Evolutionary conservation across 2,329 filamentous ascomycete genomes (phyloP).

Genomic region (Pseudogymnoascus sp.): DNA sequence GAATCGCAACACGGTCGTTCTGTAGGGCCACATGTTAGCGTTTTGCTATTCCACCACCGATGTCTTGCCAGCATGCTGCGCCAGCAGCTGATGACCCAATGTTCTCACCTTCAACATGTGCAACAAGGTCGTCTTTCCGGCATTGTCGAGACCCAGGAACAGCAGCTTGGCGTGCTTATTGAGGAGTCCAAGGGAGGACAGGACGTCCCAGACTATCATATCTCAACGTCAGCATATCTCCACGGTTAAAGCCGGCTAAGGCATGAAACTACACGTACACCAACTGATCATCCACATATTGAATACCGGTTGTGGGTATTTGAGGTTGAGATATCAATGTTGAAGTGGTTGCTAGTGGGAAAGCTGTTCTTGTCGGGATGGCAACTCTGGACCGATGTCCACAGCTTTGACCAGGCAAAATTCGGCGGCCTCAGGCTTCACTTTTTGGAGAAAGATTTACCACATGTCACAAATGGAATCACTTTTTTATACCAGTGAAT

Average conservation of each 20-base stretch:
- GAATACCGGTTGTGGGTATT: constrained; percentile 6
- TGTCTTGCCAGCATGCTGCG: neutral
- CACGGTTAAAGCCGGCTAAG: neutral
- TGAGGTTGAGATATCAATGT: constrained; percentile 9
- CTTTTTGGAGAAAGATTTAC: neutral
- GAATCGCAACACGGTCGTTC: constrained; percentile 88
- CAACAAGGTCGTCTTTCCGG: constrained; percentile 85
- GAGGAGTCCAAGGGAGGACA: constrained; percentile 75
- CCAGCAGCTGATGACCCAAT: constrained; percentile 11
- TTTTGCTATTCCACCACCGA: neutral
- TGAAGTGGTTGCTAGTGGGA: constrained; percentile 5
- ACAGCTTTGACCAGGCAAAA: constrained; percentile 5
- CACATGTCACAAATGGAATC: neutral
- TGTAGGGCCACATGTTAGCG: constrained; percentile 30
- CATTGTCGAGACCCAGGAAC: constrained; percentile 88
- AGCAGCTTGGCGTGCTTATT: constrained; percentile 96
- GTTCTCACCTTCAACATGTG: constrained; percentile 83
- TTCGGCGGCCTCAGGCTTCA: neutral
- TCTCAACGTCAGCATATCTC: constrained; percentile 25
- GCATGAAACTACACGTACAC: constrained; percentile 53
- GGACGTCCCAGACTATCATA: constrained; percentile 70
- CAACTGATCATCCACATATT: constrained; percentile 91
- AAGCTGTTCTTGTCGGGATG: constrained; percentile 9
- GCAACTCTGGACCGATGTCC: neutral
- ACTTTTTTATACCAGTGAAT: neutral